Evolutionary conservation across 1,284 basidiomycete genomes (phyloP), one percentile per base, ranked within the genome.

Genomic region (Pseudozyma pruni): DNA sequence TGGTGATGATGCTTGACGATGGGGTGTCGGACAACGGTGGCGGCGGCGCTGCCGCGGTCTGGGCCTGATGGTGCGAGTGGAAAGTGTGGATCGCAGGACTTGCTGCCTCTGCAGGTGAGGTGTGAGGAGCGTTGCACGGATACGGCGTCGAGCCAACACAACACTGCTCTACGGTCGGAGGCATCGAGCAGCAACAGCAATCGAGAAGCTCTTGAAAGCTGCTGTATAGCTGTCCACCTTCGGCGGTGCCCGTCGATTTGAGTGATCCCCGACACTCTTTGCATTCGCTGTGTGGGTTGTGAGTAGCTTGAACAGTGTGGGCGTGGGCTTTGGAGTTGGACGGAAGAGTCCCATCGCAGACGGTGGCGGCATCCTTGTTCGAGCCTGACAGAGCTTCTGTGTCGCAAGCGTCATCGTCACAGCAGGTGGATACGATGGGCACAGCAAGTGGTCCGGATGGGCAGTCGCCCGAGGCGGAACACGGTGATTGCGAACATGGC

Each of bases 171-270:
- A 54, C 41, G 13, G 48, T 51, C 3, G 69, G 54, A n/a, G 62
- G 53, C 44, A 67, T 62, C 3, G 62, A 61, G 35, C 69, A 72
- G 45, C 69, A 72, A 34, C 69, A 72, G 38, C 63, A 72, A 25
- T 72, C 69, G 27, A 72, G 48, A 3, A 72, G 59, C 46, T 72
- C 69, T 17, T 72, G 69, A 17, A 72, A 72, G 49, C 69, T 72
- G 56, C 63, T 56, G 34, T 67, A 72, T 19, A 67, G 23, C 16
- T 49, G 56, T 4, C 63, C 69, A 14, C 45, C 46, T 16, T 51
- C 54, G 16, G 53, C 41, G 17, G 52, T 55, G 5, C 43, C 43
- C 11, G 46, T 38, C 5, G 44, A 49, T 1, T 25, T 34, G 20
- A 52, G 46, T 16, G 68, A 63, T 7, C 67, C 67, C 10, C 59